Evolutionary conservation across 495 filamentous ascomycete genomes (phyloP).

Genomic region (Talaromyces thailandensis): DNA sequence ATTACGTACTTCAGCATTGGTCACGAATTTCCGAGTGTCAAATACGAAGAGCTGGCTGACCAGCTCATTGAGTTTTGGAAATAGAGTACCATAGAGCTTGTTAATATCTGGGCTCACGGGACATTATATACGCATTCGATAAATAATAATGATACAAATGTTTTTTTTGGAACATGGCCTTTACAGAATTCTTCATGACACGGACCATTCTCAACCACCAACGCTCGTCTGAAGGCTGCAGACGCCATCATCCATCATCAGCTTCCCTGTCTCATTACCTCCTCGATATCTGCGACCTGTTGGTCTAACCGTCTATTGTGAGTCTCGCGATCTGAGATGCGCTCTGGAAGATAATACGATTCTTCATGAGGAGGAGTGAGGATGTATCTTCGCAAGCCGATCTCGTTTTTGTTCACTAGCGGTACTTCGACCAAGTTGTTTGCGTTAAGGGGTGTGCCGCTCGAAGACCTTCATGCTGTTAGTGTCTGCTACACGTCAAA

Average conservation of each 20-base stretch:
- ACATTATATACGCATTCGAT: neutral
- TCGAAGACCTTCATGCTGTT: neutral
- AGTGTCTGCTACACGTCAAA: neutral
- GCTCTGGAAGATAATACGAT: neutral
- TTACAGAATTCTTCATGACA: neutral
- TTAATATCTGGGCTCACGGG: neutral
- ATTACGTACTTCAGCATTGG: slow-evolving; percentile 43
- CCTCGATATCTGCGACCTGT: neutral
- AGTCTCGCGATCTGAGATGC: neutral
- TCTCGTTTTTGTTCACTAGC: neutral
- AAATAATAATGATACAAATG: neutral
- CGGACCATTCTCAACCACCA: neutral
- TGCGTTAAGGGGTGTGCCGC: neutral
- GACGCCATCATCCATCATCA: neutral
- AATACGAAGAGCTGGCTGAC: slow-evolving; percentile 39
- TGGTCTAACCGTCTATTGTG: neutral
- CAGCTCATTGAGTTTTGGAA: slow-evolving; percentile 31
- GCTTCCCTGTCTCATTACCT: neutral
- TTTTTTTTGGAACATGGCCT: neutral
- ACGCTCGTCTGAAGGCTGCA: neutral
- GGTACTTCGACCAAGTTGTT: neutral
- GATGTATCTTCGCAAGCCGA: neutral
- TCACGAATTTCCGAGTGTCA: slow-evolving; percentile 50
- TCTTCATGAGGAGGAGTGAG: neutral
- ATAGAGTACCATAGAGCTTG: slow-evolving; percentile 7